Evolutionary conservation across 306 rosid species (phyloP).

Genomic region (Cajanus cajan): DNA sequence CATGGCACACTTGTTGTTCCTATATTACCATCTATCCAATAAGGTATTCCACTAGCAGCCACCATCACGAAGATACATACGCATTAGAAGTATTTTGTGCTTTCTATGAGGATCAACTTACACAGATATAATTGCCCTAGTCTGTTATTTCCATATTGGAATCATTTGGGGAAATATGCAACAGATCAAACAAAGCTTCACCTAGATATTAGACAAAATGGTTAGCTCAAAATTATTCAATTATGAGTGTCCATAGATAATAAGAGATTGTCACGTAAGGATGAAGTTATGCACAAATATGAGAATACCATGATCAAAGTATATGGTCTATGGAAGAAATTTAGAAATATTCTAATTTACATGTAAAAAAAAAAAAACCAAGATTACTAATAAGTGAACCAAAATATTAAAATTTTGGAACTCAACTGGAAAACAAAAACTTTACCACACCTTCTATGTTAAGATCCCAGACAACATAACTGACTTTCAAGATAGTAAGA

Average conservation of each 20-base stretch:
- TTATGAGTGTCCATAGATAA: not conserved
- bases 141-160: conserved; percentile 54
- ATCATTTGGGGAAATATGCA: conserved; percentile 58
- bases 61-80: no score
- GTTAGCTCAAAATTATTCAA: not conserved
- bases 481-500: no score
- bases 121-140: conserved; percentile 67
- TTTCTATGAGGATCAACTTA: conserved; percentile 46
- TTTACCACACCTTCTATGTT: conserved; percentile 71
- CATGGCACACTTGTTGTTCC: no score
- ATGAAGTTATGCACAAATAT: not conserved
- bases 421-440: not conserved
- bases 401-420: not conserved
- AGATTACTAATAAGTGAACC: not conserved
- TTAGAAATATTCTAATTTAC: not conserved
- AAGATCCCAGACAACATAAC: conserved; percentile 52
- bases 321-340: not conserved
- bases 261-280: not conserved
- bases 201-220: conserved; percentile 48
- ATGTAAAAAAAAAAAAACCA: not conserved
- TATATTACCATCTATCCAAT: no score
- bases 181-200: conserved; percentile 65
- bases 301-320: not conserved
- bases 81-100: not conserved
- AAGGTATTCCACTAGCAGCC: no score